Base-by-base conservation (phyloP, 1,284 basidiomycete genomes). In the Leccinum proliferum region DNA sequence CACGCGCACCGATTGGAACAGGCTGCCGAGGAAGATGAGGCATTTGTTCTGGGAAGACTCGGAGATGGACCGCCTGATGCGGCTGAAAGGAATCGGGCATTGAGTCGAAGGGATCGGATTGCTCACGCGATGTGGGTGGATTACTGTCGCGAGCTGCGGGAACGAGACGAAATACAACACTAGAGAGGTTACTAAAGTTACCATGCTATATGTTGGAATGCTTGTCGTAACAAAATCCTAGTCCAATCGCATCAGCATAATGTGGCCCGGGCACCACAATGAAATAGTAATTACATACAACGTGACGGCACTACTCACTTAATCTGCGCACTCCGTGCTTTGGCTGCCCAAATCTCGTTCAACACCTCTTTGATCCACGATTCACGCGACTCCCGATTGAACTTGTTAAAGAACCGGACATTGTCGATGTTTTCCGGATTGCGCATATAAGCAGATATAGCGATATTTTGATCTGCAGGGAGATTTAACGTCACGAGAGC, bases 121-220 rank as follows among this genome's bases (percentile, higher is more conserved):
- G 63, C 64, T 25, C 15, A 62, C 4, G 48, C 12, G 1, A 69
- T 69, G 67, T 69, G 66, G 68, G 15, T 50, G 1, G 64, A 65
- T 10, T 68, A 67, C 21, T 43, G 55, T 11, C 5, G 5, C 2
- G 14, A 55, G 5, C 1, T 10, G 11, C 29, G 48, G 11, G 48
- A 32, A 34, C 7, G 46, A 15, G 46, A 32, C 9, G 11, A 21
- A 21, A 21, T 21, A 50, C 48, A 50, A 21, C 11, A 25, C 18
- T 50, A 50, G 18, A 50, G 9, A 37, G 35, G 34, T 34, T 34
- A 34, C 11, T 37, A 21, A 5, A 21, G 25, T 8, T n/a, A 50
- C 21, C 15, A 50, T 11, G 11, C 9, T 25, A 50, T 21, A 25
- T 50, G 9, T 21, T 25, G 48, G 10, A 50, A n/a, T 15, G 18